Evolutionary conservation across 805 yeast genomes (phyloP).

Genomic region (Grigorovia yakushimaensis): DNA sequence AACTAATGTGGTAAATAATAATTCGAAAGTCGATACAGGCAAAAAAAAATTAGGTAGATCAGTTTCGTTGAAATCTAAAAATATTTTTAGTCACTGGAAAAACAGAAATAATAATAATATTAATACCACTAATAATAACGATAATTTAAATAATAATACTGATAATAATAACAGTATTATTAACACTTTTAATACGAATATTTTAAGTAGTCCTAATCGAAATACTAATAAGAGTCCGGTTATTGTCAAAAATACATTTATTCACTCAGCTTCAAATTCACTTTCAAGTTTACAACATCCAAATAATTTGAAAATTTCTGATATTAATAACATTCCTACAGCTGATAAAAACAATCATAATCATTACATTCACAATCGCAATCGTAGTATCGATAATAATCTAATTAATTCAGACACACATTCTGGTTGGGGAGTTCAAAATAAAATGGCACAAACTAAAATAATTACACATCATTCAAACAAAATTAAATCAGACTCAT

Average conservation of each 20-base stretch:
- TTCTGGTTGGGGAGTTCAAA: conserved; percentile 28
- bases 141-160: neutral
- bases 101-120: conserved; percentile 1
- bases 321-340: neutral
- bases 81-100: conserved; percentile 18
- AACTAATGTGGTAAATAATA: neutral
- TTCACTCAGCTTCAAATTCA: neutral
- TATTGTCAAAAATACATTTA: neutral
- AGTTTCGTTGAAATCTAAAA: conserved; percentile 27
- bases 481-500: neutral
- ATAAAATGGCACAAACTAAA: neutral
- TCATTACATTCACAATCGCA: neutral
- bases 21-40: neutral
- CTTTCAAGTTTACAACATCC: neutral
- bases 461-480: neutral
- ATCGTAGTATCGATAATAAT: neutral
- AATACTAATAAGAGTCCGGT: neutral
- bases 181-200: neutral
- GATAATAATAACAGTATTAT: neutral
- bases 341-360: neutral
- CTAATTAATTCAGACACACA: conserved; percentile 18
- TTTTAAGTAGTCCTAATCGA: neutral
- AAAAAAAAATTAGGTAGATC: conserved; percentile 22
- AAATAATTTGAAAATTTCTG: neutral
- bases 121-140: neutral